phyloP scores from a whole-genome alignment of 2,329 filamentous ascomycete species.

The Myriosclerotinia scirpicola region DNA sequence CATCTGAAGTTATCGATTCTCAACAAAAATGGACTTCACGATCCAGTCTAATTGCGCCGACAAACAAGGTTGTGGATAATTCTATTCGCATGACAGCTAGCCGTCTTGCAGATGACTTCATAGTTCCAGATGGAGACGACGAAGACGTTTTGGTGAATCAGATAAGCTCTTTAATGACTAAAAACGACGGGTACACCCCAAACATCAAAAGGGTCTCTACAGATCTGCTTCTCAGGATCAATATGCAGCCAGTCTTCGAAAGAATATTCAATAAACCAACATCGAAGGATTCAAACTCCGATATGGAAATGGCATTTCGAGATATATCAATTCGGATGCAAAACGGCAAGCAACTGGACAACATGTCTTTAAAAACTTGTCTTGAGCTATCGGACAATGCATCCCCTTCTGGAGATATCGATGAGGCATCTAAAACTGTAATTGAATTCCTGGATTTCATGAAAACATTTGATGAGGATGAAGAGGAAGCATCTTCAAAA shows the following conservation, averaged over 20 bases:
- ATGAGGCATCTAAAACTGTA: conserved; percentile 31
- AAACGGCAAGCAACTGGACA: conserved; percentile 24
- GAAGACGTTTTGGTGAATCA: conserved; percentile 9
- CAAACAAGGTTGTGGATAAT: conserved; percentile 22
- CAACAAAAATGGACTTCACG: conserved; percentile 9
- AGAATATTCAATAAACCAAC: conserved; percentile 10
- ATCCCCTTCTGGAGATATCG: conserved; percentile 33
- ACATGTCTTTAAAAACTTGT: conserved; percentile 23
- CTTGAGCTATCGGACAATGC: conserved; percentile 32
- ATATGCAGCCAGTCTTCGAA: conserved; percentile 18
- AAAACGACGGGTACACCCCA: not conserved
- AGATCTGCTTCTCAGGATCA: conserved; percentile 19
- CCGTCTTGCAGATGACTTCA: conserved; percentile 33
- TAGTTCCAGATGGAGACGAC: conserved; percentile 33
- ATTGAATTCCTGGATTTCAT: conserved; percentile 32
- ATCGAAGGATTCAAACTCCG: conserved; percentile 3
- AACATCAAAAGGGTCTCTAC: not conserved
- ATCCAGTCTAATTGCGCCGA: conserved; percentile 24
- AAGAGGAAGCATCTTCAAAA: conserved; percentile 23
- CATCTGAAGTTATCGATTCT: conserved; percentile 21
- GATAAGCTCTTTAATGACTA: not conserved
- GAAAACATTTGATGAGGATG: conserved; percentile 21
- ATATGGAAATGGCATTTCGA: conserved; percentile 9
- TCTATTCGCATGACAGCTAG: conserved; percentile 16
- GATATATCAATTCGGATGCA: conserved; percentile 20